A percentile compares a stretch with the other conserved stretches of the same genome.
Evolutionary conservation across 805 yeast genomes (phyloP).

Genomic region (Metschnikowia kofuensis): DNA sequence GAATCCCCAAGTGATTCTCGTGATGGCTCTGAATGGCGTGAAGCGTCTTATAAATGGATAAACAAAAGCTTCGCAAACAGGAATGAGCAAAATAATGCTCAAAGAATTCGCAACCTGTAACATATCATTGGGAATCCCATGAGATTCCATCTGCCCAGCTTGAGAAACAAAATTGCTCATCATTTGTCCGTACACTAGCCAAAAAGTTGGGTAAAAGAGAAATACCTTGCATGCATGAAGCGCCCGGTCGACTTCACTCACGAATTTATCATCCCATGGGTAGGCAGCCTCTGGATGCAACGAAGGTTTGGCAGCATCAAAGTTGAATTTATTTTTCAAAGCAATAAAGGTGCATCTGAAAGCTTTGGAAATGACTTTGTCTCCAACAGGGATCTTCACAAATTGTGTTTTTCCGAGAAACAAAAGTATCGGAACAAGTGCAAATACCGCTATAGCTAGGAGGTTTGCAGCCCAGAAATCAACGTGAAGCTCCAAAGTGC

Average conservation of each 20-base stretch:
- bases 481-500: conserved; percentile 11
- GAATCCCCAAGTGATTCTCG: conserved; percentile 17
- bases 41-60: conserved; percentile 15
- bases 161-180: conserved; percentile 15
- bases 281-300: conserved; percentile 10
- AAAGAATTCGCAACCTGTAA: conserved; percentile 12
- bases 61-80: conserved; percentile 10
- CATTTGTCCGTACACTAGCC: conserved; percentile 19
- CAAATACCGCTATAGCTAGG: conserved; percentile 13
- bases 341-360: conserved; percentile 10
- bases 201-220: conserved; percentile 14
- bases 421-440: conserved; percentile 9
- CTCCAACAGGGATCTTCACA: conserved; percentile 13
- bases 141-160: conserved; percentile 17
- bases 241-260: conserved; percentile 14
- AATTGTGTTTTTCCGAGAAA: conserved; percentile 10
- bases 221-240: conserved; percentile 16
- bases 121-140: conserved; percentile 18
- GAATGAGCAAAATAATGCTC: conserved; percentile 13
- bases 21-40: conserved; percentile 16
- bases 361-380: conserved; percentile 11
- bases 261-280: conserved; percentile 16
- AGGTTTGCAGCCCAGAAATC: conserved; percentile 17
- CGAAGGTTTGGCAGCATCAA: conserved; percentile 14
- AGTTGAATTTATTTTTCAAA: conserved; percentile 10